Evolutionary conservation across 2,329 filamentous ascomycete genomes (phyloP).

Genomic region (Nigrospora oryzae): DNA sequence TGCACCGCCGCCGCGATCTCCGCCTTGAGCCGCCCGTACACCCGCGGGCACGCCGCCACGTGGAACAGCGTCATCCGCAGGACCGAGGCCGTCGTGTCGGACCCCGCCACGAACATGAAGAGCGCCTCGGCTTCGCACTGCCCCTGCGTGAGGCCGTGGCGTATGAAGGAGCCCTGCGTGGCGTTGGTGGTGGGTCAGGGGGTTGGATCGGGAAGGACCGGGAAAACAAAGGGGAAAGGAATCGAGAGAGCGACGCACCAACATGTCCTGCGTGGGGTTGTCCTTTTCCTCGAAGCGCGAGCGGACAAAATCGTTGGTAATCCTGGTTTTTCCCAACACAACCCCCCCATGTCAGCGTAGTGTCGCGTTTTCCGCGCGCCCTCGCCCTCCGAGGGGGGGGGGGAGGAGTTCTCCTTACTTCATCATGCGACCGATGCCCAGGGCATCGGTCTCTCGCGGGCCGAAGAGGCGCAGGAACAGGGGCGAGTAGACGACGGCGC

Average conservation of each 20-base stretch:
- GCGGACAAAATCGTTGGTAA: constrained; percentile 4
- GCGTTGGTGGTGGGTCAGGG: background rate
- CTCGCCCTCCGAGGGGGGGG: too few relatives aligned
- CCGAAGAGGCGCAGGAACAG: constrained; percentile 10
- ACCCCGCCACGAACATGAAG: constrained; percentile 20
- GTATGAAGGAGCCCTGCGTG: constrained; percentile 18
- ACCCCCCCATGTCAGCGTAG: background rate
- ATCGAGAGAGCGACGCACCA: constrained; percentile 8
- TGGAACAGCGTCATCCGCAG: constrained; percentile 38
- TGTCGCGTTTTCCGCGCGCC: background rate
- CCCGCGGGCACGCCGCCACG: constrained; percentile 33
- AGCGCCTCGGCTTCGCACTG: constrained; percentile 18
- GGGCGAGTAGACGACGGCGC: constrained; percentile 9
- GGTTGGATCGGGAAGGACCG: too few relatives aligned
- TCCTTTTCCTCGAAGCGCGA: constrained; percentile 1
- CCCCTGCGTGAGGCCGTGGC: constrained; percentile 15
- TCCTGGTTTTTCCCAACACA: background rate
- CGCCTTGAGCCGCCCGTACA: constrained; percentile 29
- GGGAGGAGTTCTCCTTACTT: constrained; percentile 1
- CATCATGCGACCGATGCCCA: constrained; percentile 11
- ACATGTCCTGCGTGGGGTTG: constrained; percentile 6
- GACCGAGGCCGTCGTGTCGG: constrained; percentile 39
- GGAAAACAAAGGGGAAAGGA: too few relatives aligned
- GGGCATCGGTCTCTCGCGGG: constrained; percentile 12
- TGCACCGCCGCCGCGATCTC: constrained; percentile 29